phyloP scores from a whole-genome alignment of 768 basidiomycete genomes.

The Pisolithus orientalis region DNA sequence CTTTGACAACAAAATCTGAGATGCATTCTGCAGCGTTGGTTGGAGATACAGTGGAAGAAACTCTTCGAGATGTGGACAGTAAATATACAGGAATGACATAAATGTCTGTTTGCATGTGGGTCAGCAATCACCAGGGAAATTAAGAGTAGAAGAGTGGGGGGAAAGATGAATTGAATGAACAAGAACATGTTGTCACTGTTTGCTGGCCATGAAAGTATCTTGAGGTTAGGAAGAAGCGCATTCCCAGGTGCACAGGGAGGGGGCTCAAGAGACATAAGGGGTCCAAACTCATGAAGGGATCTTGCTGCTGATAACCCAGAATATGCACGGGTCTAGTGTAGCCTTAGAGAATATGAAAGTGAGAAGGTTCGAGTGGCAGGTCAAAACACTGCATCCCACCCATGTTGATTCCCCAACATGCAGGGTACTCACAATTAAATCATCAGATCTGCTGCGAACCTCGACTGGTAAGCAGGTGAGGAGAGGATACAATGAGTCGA shows the following conservation, averaged over 20 bases:
- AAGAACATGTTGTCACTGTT: background rate
- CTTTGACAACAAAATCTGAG: constrained; percentile 1
- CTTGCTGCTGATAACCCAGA: background rate
- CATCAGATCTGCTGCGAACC: background rate
- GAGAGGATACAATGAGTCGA: constrained; percentile 1
- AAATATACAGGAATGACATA: constrained; percentile 2
- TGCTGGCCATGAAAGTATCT: background rate
- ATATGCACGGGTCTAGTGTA: constrained; percentile 3
- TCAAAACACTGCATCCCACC: background rate
- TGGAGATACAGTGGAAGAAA: background rate
- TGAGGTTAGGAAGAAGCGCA: constrained; percentile 2
- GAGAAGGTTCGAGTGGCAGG: background rate
- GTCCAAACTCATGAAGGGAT: background rate
- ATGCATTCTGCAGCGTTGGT: background rate
- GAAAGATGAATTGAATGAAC: constrained; percentile 1
- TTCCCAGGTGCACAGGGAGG: background rate
- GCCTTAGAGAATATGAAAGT: constrained; percentile 1
- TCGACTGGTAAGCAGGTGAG: background rate
- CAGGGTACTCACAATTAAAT: background rate
- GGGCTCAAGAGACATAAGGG: background rate
- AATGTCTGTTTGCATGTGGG: background rate
- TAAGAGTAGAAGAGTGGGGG: background rate
- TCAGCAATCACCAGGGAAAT: background rate
- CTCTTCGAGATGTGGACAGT: background rate
- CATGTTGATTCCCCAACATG: background rate